phyloP scores from a whole-genome alignment of 202 grass and related monocot species.

The Digitaria exilis region DNA sequence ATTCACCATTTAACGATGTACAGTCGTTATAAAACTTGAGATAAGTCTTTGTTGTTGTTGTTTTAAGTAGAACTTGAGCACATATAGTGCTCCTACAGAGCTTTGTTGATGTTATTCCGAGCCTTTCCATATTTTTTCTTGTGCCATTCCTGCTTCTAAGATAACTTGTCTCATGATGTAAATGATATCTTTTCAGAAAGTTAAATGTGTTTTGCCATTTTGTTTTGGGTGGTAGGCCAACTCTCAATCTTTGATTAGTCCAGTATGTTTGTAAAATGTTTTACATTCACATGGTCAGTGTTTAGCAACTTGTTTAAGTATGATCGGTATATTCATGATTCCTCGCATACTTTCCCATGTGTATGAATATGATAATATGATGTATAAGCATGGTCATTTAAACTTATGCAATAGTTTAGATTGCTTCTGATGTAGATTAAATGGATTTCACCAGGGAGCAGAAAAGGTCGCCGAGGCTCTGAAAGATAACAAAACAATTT shows the following conservation, averaged over 20 bases:
- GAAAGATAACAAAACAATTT: slow-evolving; percentile 86
- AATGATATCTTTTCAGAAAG: slow-evolving; percentile 24
- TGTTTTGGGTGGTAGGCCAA: slow-evolving; percentile 15
- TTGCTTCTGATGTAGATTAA: slow-evolving; percentile 30
- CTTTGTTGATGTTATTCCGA: slow-evolving; percentile 15
- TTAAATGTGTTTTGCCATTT: neutral
- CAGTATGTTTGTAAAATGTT: neutral
- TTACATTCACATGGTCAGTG: slow-evolving; percentile 10
- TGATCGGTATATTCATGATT: slow-evolving; percentile 20
- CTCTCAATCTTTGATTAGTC: neutral
- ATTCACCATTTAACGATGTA: slow-evolving; percentile 13
- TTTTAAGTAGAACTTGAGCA: neutral
- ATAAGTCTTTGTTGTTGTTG: neutral
- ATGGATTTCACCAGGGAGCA: slow-evolving; percentile 69
- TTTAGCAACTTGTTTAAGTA: neutral
- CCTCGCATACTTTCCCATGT: neutral
- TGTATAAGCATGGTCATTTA: slow-evolving; percentile 25
- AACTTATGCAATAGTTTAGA: slow-evolving; percentile 9
- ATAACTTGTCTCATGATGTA: neutral
- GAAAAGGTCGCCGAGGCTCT: slow-evolving; percentile 91
- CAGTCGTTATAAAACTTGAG: neutral
- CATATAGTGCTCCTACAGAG: neutral
- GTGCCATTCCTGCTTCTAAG: slow-evolving; percentile 5
- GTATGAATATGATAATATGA: too few relatives aligned
- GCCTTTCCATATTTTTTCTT: neutral